These are phyloP conservation scores for Xylaria sp. DNA, from an alignment of 2,329 filamentous ascomycete species.

Conservation along the genomic window DNA sequence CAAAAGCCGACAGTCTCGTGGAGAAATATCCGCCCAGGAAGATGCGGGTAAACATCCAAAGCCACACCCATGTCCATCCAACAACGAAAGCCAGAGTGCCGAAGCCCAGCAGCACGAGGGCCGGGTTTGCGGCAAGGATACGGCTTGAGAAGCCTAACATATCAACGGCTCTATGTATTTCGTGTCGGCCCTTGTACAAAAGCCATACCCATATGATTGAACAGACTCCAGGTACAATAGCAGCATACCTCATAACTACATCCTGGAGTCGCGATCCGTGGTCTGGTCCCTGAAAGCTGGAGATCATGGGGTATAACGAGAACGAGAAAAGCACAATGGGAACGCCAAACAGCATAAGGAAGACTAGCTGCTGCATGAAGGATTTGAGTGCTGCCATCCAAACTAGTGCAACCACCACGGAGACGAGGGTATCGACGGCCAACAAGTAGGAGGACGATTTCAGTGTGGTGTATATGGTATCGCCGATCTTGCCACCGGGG, in stretches of 20 bases:
- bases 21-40: slow-evolving; percentile 92
- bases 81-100: slow-evolving; percentile 79
- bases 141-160: slow-evolving; percentile 93
- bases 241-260: slow-evolving; percentile 86
- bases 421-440: slow-evolving; percentile 90
- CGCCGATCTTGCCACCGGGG: slow-evolving; percentile 78
- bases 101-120: slow-evolving; percentile 85
- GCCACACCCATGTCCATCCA: slow-evolving; percentile 94
- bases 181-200: slow-evolving; percentile 81
- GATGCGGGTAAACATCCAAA: slow-evolving; percentile 94
- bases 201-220: slow-evolving; percentile 86
- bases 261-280: slow-evolving; percentile 87
- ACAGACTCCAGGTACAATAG: slow-evolving; percentile 78
- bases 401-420: slow-evolving; percentile 84
- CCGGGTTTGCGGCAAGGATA: slow-evolving; percentile 86
- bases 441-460: slow-evolving; percentile 89
- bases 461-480: slow-evolving; percentile 93
- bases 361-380: slow-evolving; percentile 86
- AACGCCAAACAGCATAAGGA: slow-evolving; percentile 82
- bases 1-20: slow-evolving; percentile 70
- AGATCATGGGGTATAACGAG: slow-evolving; percentile 88
- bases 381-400: slow-evolving; percentile 91
- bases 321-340: slow-evolving; percentile 89
- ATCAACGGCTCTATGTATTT: slow-evolving; percentile 83
- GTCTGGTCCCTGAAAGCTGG: slow-evolving; percentile 83